Conservation (phyloP, 495 filamentous ascomycete species). For the Chlorociboria aeruginascens region DNA sequence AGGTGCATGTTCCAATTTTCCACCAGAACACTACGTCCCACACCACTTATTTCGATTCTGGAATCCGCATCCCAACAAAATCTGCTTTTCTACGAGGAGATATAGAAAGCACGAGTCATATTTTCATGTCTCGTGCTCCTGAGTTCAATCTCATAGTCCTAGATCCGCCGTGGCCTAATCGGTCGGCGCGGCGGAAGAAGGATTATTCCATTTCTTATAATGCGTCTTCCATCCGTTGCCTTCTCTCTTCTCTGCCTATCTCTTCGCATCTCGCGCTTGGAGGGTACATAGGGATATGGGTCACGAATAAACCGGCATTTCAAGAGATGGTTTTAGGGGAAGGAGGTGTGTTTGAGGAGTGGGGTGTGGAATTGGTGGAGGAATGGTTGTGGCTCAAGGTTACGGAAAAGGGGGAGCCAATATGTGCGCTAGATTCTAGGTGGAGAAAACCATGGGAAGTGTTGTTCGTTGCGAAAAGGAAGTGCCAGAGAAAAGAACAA, state of each 20-base stretch:
- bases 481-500: not conserved
- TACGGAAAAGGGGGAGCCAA: slow-evolving; percentile 55
- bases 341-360: slow-evolving; percentile 41
- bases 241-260: slow-evolving; percentile 42
- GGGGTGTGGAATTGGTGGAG: slow-evolving; percentile 53
- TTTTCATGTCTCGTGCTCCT: slow-evolving; percentile 24
- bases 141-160: slow-evolving; percentile 72
- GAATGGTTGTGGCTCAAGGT: slow-evolving; percentile 93
- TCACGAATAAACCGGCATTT: slow-evolving; percentile 65
- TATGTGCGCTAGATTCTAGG: slow-evolving; percentile 51
- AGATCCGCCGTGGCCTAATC: slow-evolving; percentile 91
- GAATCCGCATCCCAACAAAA: slow-evolving; percentile 4
- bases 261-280: slow-evolving; percentile 38
- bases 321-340: slow-evolving; percentile 43
- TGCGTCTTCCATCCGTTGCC: slow-evolving; percentile 23
- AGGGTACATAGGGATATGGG: slow-evolving; percentile 67
- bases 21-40: not conserved
- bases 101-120: slow-evolving; percentile 22
- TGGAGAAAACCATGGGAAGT: slow-evolving; percentile 86
- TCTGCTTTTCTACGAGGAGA: slow-evolving; percentile 29
- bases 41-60: not conserved
- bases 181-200: slow-evolving; percentile 63
- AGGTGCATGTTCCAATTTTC: not conserved
- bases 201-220: slow-evolving; percentile 45
- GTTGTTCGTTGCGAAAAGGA: slow-evolving; percentile 50